Conservation (phyloP, 1,284 basidiomycete species). For the Sanghuangporus sanghuang region DNA sequence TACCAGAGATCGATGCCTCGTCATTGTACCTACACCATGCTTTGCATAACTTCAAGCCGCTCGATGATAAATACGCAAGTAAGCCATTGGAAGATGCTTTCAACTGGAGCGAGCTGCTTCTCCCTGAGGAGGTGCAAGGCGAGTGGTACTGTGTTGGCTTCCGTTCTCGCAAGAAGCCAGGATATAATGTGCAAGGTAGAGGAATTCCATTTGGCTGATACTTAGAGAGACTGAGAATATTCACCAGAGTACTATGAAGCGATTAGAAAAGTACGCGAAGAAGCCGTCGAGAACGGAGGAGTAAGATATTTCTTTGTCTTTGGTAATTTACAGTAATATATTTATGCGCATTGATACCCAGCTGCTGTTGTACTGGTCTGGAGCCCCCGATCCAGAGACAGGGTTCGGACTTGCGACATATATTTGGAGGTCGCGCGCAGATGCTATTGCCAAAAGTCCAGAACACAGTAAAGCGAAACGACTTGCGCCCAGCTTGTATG, state of each 20-base stretch:
- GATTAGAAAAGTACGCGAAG: constrained; percentile 83
- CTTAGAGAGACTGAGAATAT: neutral
- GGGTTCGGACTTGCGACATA: constrained; percentile 92
- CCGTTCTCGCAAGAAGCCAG: constrained; percentile 68
- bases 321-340: constrained; percentile 10
- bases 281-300: constrained; percentile 83
- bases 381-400: constrained; percentile 65
- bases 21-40: constrained; percentile 83
- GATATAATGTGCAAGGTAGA: constrained; percentile 65
- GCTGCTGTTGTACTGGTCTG: constrained; percentile 88
- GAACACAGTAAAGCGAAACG: constrained; percentile 80
- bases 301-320: constrained; percentile 33
- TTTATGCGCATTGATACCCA: constrained; percentile 24
- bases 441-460: constrained; percentile 71
- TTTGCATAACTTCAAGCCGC: constrained; percentile 69
- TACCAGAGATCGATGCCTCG: constrained; percentile 79
- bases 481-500: constrained; percentile 74
- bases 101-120: constrained; percentile 75
- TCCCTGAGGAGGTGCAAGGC: constrained; percentile 64
- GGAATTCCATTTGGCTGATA: neutral
- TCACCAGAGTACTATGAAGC: constrained; percentile 73
- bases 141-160: constrained; percentile 93
- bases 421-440: constrained; percentile 85
- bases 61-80: constrained; percentile 56
- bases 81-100: constrained; percentile 70